Conservation (phyloP, 495 filamentous ascomycete species). For the Annulohypoxylon maeteangense region DNA sequence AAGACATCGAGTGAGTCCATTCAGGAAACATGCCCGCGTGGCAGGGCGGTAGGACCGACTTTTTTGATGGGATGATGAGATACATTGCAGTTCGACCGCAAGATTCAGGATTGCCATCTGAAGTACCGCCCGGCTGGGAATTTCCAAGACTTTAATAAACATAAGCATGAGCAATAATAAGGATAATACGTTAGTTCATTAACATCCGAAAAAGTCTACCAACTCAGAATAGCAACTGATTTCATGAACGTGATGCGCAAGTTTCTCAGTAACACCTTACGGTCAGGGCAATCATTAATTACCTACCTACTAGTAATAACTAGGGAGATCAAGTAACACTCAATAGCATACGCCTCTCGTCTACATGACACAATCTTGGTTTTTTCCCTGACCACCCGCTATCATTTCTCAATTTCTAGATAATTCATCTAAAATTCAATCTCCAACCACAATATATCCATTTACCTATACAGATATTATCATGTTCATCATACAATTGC, state of each 20-base stretch:
- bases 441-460: neutral
- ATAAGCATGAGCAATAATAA: neutral
- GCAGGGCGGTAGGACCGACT: slow-evolving; percentile 26
- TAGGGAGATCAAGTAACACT: neutral
- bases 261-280: slow-evolving; percentile 27
- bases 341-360: neutral
- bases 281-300: slow-evolving; percentile 23
- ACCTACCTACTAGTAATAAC: no score
- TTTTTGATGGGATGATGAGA: slow-evolving; percentile 14
- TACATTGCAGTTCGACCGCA: slow-evolving; percentile 11
- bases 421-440: slow-evolving; percentile 8
- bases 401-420: slow-evolving; percentile 5
- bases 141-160: slow-evolving; percentile 5
- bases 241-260: slow-evolving; percentile 8
- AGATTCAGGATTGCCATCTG: slow-evolving; percentile 2
- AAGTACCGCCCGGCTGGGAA: slow-evolving; percentile 23
- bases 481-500: neutral
- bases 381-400: neutral
- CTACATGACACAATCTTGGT: neutral
- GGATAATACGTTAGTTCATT: slow-evolving; percentile 19
- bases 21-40: slow-evolving; percentile 31
- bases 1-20: slow-evolving; percentile 25
- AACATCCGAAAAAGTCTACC: slow-evolving; percentile 20
- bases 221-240: neutral
- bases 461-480: neutral